phyloP scores from a whole-genome alignment of 495 filamentous ascomycete genomes.

The Trichoderma gamsii region DNA sequence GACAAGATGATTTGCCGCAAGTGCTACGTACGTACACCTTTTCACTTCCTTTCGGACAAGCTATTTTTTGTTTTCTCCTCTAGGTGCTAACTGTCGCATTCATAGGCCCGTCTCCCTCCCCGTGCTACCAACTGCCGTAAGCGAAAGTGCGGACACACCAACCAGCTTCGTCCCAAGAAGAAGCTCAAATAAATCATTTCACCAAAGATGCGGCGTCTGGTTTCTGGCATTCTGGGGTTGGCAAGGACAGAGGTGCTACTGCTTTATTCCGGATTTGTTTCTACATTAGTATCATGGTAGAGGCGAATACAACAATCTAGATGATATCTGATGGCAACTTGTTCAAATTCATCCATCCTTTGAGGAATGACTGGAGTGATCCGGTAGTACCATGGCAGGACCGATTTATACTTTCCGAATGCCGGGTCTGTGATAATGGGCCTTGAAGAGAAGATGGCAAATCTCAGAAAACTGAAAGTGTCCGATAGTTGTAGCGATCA shows the following conservation, averaged over 20 bases:
- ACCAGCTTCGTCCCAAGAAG: conserved; percentile 99
- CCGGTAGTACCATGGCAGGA: background rate
- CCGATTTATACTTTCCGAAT: background rate
- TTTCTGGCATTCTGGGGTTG: conserved; percentile 30
- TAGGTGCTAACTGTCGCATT: background rate
- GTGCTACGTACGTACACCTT: conserved; percentile 73
- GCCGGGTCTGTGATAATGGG: background rate
- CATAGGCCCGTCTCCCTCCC: conserved; percentile 86
- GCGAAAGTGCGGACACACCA: conserved; percentile 99
- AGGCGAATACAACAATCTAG: conserved; percentile 10
- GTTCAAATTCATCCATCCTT: background rate
- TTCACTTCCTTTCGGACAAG: background rate
- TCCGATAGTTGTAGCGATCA: background rate
- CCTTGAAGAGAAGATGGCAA: background rate
- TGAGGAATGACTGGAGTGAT: background rate
- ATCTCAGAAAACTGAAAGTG: background rate
- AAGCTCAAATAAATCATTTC: conserved; percentile 84
- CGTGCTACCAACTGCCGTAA: conserved; percentile 99
- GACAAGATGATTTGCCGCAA: conserved; percentile 99
- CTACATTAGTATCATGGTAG: conserved; percentile 12
- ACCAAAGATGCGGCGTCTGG: conserved; percentile 35
- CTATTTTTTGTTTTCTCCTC: background rate
- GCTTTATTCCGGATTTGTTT: conserved; percentile 14
- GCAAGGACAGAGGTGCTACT: conserved; percentile 19
- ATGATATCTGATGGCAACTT: background rate